These are phyloP conservation scores for Firmiana major DNA, from an alignment of 345 rosid species.

Conservation along the genomic window DNA sequence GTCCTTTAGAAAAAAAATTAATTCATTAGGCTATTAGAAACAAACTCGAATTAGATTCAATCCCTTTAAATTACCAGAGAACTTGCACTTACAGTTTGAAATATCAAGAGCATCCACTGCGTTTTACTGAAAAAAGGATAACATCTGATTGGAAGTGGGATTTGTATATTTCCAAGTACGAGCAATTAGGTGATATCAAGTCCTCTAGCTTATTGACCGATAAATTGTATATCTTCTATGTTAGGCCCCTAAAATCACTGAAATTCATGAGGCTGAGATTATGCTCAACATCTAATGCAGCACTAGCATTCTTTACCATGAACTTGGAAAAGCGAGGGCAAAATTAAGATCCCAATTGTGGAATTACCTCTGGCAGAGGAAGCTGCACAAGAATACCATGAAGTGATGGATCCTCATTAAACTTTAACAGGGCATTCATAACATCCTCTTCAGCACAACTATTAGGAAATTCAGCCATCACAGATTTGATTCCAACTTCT, in stretches of 20 bases:
- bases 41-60: background rate
- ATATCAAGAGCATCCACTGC: background rate
- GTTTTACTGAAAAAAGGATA: background rate
- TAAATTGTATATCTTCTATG: background rate
- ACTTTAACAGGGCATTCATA: constrained; percentile 39
- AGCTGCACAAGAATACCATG: constrained; percentile 95
- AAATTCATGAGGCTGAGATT: constrained; percentile 4
- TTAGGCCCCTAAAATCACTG: background rate
- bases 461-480: constrained; percentile 49
- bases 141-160: background rate
- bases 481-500: constrained; percentile 81
- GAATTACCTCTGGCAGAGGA: constrained; percentile 83
- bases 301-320: background rate
- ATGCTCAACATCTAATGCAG: constrained; percentile 8
- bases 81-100: background rate
- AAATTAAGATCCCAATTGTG: constrained; percentile 15
- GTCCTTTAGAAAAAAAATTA: background rate
- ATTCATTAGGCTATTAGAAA: background rate
- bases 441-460: constrained; percentile 56
- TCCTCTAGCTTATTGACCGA: background rate
- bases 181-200: background rate
- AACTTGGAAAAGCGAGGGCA: constrained; percentile 5
- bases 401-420: constrained; percentile 61
- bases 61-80: background rate
- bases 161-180: background rate